A percentile compares a stretch with the other conserved stretches of the same genome.
Conservation (phyloP, 495 filamentous ascomycete genomes). For the Cenococcum geophilum region DNA sequence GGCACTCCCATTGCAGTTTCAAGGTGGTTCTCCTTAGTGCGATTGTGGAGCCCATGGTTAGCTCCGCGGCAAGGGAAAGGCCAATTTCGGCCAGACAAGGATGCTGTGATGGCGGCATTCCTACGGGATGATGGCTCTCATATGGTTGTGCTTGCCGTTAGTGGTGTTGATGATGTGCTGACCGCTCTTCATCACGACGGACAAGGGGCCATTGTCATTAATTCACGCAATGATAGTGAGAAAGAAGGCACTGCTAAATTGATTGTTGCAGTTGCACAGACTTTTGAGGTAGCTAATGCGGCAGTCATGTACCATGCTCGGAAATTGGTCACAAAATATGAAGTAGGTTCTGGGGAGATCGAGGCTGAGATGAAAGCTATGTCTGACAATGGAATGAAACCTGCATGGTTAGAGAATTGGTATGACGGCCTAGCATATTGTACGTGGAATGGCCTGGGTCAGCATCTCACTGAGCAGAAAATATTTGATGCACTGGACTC, state of each 20-base stretch:
- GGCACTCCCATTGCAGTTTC: conserved; percentile 53
- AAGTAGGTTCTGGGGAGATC: conserved; percentile 27
- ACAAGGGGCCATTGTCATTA: conserved; percentile 60
- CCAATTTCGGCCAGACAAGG: conserved; percentile 59
- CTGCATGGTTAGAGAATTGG: conserved; percentile 80
- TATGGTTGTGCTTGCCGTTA: conserved; percentile 75
- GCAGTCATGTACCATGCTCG: conserved; percentile 84
- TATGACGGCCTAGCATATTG: conserved; percentile 78
- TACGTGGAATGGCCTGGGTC: conserved; percentile 92
- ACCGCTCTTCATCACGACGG: conserved; percentile 63
- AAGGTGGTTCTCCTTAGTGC: conserved; percentile 72
- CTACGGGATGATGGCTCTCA: conserved; percentile 66
- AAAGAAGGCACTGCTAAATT: conserved; percentile 52
- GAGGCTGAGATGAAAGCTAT: conserved; percentile 40
- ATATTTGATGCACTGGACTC: conserved; percentile 66
- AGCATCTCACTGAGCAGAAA: conserved; percentile 71
- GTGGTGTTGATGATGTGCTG: conserved; percentile 64
- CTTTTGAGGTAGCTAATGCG: conserved; percentile 70
- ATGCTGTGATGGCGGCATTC: conserved; percentile 77
- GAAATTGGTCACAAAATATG: conserved; percentile 49
- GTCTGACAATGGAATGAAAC: conserved; percentile 45
- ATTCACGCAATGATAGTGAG: conserved; percentile 63
- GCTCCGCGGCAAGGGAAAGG: conserved; percentile 75
- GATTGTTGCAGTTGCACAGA: conserved; percentile 63
- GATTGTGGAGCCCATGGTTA: conserved; percentile 79